phyloP scores from a whole-genome alignment of 345 rosid genomes.

The Erucastrum elatum region DNA sequence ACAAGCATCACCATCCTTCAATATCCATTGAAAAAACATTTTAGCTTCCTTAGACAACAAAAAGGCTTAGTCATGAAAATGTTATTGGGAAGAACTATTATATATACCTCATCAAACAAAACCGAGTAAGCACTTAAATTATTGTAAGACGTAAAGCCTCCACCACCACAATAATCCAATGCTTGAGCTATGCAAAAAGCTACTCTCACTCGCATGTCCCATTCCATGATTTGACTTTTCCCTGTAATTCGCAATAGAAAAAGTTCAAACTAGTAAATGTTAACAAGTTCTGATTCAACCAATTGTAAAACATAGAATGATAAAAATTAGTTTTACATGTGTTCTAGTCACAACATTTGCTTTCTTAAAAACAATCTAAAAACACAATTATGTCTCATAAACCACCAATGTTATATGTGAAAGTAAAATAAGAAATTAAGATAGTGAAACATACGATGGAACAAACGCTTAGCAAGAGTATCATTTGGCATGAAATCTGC shows the following conservation, averaged over 20 bases:
- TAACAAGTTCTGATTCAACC: not conserved
- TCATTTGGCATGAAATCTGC: slow-evolving; percentile 79
- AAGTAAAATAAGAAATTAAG: not conserved
- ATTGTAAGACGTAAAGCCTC: slow-evolving; percentile 70
- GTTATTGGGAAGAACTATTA: not conserved
- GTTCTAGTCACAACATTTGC: not conserved
- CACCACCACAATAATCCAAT: slow-evolving; percentile 62
- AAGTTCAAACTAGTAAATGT: not conserved
- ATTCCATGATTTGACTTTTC: slow-evolving; percentile 77
- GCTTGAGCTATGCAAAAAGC: slow-evolving; percentile 77
- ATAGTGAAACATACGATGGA: slow-evolving; percentile 59
- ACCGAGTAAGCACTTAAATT: slow-evolving; percentile 80
- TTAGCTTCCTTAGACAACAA: not conserved
- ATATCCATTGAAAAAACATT: not conserved
- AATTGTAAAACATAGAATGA: not conserved
- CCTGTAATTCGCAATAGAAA: slow-evolving; percentile 43
- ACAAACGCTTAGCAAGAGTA: slow-evolving; percentile 79
- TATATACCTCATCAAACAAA: slow-evolving; percentile 77
- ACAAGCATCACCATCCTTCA: slow-evolving; percentile 86
- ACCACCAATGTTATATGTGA: not conserved
- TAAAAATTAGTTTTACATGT: not conserved
- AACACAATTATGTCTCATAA: not conserved
- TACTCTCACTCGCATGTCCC: slow-evolving; percentile 78
- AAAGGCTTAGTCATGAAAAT: slow-evolving; percentile 2
- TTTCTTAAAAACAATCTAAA: not conserved